Conservation (phyloP, 1,284 basidiomycete genomes). For the Sporisorium reilianum region DNA sequence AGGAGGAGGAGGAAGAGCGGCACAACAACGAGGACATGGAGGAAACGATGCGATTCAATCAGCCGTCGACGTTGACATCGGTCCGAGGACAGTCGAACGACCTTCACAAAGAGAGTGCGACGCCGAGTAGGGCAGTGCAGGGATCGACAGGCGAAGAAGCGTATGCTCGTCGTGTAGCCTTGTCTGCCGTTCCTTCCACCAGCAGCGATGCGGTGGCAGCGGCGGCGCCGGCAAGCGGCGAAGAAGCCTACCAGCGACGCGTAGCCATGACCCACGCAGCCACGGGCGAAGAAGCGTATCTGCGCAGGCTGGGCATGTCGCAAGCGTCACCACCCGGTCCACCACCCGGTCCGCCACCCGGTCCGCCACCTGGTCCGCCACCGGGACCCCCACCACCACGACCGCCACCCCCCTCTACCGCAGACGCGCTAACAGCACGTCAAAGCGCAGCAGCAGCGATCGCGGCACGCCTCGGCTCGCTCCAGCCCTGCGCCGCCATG, state of each 20-base stretch:
- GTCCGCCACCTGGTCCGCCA: slow-evolving; percentile 23
- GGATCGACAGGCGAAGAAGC: slow-evolving; percentile 44
- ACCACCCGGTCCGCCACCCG: slow-evolving; percentile 41
- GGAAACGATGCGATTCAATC: not conserved
- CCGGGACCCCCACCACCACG: slow-evolving; percentile 16
- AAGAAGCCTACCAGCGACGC: slow-evolving; percentile 35
- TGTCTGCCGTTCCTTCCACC: slow-evolving; percentile 1
- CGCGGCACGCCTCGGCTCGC: slow-evolving; percentile 46
- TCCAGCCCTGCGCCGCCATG: slow-evolving; percentile 2
- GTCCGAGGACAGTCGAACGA: not conserved
- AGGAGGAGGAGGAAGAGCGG: slow-evolving; percentile 23
- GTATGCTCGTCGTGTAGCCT: slow-evolving; percentile 27
- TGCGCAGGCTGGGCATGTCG: slow-evolving; percentile 32
- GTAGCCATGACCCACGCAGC: slow-evolving; percentile 21
- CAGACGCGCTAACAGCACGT: slow-evolving; percentile 27
- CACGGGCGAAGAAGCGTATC: slow-evolving; percentile 45
- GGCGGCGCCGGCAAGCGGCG: slow-evolving; percentile 3
- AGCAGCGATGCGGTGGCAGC: not conserved
- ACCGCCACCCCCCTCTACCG: not conserved
- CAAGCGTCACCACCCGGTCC: slow-evolving; percentile 9
- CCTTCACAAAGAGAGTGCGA: not conserved
- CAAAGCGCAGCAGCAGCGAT: slow-evolving; percentile 56
- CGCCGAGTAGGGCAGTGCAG: not conserved
- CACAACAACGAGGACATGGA: slow-evolving; percentile 8
- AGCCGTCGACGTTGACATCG: not conserved